Evolutionary conservation across 78 protist genomes (phyloP), one percentile per base, ranked within the genome.

Genomic region (Tieghemostelium lacteum): DNA sequence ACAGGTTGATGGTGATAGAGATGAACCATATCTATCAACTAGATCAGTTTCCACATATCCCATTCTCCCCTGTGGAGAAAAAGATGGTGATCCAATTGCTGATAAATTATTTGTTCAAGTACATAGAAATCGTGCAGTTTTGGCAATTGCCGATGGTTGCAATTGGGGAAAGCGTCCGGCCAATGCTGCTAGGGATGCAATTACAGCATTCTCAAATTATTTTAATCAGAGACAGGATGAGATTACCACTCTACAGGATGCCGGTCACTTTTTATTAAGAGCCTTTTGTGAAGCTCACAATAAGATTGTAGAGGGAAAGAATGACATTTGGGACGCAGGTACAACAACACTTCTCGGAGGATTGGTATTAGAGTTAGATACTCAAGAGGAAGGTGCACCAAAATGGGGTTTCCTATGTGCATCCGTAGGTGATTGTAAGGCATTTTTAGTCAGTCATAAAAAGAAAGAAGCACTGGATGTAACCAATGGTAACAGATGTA

Each of bases 371-470:
- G 85, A 80, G 52, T 60, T 92, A 17, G 88, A 75, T 16, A 55
- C 39, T 10, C n/a, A n/a, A n/a, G 65, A 28, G 34, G 78, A 40
- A 34, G 63, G 73, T 29, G 19, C 17, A 24, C 91, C 86, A 33
- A 61, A 55, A 75, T 93, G 95, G 95, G 95, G 92, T 10, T 85
- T 86, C 55, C n/a, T 85, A 3, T 76, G 83, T 61, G 89, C 83
- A 19, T 33, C 65, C 19, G 95, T 93, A 16, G 95, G 95, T 28
- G 95, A 93, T 76, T 93, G 95, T 75, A 93, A 93, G 65, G 95
- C 95, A 12, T 76, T 93, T 40, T 49, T 76, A 14, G 69, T 70
- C 26, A 61, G 80, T 12, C 45, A 52, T 6, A 37, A 49, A 22
- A 58, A 52, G 10, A 39, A 65, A 5, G 93, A 93, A 19, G 83